A percentile compares a stretch with the other conserved stretches of the same genome.
Evolutionary conservation across 441 rosid genomes (phyloP).

Genomic region (Pelargonium fulgidum): DNA sequence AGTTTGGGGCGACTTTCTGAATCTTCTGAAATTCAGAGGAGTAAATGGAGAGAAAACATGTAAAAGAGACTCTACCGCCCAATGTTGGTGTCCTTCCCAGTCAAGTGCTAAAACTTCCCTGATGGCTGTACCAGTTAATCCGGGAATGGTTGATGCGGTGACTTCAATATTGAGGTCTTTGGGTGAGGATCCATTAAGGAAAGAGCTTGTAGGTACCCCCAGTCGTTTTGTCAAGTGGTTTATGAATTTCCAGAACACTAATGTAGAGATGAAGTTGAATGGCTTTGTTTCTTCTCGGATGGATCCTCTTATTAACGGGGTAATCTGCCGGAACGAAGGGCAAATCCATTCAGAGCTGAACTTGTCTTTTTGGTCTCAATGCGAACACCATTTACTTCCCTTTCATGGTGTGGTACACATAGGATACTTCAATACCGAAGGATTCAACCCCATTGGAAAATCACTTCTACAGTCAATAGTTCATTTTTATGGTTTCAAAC

Average conservation of each 20-base stretch:
- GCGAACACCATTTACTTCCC: constrained; percentile 95
- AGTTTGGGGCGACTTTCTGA: constrained; percentile 60
- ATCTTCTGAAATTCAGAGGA: constrained; percentile 63
- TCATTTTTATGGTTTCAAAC: constrained; percentile 82
- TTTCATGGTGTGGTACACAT: constrained; percentile 83
- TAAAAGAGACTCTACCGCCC: constrained; percentile 21
- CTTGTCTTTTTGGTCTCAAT: constrained; percentile 75
- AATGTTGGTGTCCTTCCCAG: constrained; percentile 69
- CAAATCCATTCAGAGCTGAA: constrained; percentile 53
- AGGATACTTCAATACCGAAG: constrained; percentile 60
- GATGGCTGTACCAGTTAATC: constrained; percentile 31
- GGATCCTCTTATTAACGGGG: constrained; percentile 28
- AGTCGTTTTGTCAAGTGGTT: constrained; percentile 66
- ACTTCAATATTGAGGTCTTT: constrained; percentile 54
- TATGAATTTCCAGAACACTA: constrained; percentile 61
- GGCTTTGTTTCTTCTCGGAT: constrained; percentile 34
- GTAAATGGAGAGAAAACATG: constrained; percentile 31
- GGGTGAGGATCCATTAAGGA: constrained; percentile 82
- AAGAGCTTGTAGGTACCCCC: constrained; percentile 79
- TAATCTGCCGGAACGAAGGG: constrained; percentile 24
- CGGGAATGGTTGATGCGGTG: constrained; percentile 60
- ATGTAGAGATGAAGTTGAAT: constrained; percentile 50
- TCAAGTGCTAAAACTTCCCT: constrained; percentile 29
- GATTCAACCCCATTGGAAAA: constrained; percentile 36
- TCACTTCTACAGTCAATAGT: constrained; percentile 65